phyloP scores from a whole-genome alignment of 1,139 yeast genomes.

The Diutina rugosa region DNA sequence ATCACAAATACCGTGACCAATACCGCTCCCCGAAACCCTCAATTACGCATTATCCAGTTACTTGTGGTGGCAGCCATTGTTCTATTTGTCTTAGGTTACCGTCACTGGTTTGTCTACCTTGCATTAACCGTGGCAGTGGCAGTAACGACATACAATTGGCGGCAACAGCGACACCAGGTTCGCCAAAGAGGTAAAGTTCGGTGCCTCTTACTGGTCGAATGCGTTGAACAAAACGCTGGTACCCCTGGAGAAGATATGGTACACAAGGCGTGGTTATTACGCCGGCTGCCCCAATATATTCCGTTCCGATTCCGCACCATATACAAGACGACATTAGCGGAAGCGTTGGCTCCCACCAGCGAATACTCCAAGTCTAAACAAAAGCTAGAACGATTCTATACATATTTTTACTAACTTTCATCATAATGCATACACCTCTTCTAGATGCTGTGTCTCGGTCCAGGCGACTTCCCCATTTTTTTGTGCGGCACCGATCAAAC shows the following conservation, averaged over 20 bases:
- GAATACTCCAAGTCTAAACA: neutral
- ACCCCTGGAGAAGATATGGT: neutral
- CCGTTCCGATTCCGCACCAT: neutral
- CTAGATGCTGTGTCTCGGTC: neutral
- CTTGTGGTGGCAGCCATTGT: neutral
- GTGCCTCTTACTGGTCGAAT: neutral
- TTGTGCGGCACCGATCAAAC: neutral
- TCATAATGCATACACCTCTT: neutral
- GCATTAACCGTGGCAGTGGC: neutral
- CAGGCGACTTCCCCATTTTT: neutral
- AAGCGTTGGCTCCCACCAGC: neutral
- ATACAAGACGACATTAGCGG: neutral
- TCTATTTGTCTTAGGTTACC: neutral
- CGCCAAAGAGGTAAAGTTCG: neutral
- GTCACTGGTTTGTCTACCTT: neutral
- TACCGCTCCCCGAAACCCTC: neutral
- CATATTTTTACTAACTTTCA: neutral
- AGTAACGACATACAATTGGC: neutral
- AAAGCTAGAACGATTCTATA: neutral
- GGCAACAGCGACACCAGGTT: neutral
- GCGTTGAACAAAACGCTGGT: neutral
- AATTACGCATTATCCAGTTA: neutral
- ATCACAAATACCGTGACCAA: neutral
- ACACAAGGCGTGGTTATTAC: neutral
- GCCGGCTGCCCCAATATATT: neutral